Base-by-base conservation (phyloP, 768 basidiomycete species). In the Leccinum broughii region DNA sequence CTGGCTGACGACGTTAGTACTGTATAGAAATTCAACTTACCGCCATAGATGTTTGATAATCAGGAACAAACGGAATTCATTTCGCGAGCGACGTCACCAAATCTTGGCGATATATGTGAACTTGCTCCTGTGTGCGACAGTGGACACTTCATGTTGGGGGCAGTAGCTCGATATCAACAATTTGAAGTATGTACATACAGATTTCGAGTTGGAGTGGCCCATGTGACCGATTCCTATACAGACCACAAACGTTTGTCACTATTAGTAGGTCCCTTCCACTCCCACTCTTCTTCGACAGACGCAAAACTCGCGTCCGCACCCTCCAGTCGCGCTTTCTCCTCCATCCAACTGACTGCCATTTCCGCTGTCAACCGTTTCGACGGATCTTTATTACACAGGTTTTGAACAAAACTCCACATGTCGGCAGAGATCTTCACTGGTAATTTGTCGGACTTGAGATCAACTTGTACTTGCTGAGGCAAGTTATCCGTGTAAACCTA, bases 371-470 rank as follows among this genome's bases (percentile, higher is more conserved):
- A 62, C 13, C 76, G 75, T 24, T 62, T 3, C 20, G 1, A 30
- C n/a, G 68, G 62, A 7, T 41, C 15, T 2, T 3, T 20, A 46
- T 24, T 20, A 72, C 75, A 76, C 51, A 77, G 64, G n/a, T 59
- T 68, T 49, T 73, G 57, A 6, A 73, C 57, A 48, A 78, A 67
- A 44, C 62, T 60, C 74, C 75, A 69, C 64, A 76, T 67, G 37
- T 68, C 64, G 11, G 30, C 62, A 24, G 71, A 48, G 13, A 65
- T 60, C 14, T 59, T 60, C 6, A 55, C 57, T 0, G 66, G 66
- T n/a, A 62, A 60, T 35, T 41, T 1, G 44, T 60, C 51, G n/a
- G 10, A 3, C 13, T 41, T 32, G 4, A 68, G 58, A 4, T 53
- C 22, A 14, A 22, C 2, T 56, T 1, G 4, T 32, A 65, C 0